Base-by-base conservation (phyloP, 202 grass and related monocot species). In the Alloteropsis angusta region DNA sequence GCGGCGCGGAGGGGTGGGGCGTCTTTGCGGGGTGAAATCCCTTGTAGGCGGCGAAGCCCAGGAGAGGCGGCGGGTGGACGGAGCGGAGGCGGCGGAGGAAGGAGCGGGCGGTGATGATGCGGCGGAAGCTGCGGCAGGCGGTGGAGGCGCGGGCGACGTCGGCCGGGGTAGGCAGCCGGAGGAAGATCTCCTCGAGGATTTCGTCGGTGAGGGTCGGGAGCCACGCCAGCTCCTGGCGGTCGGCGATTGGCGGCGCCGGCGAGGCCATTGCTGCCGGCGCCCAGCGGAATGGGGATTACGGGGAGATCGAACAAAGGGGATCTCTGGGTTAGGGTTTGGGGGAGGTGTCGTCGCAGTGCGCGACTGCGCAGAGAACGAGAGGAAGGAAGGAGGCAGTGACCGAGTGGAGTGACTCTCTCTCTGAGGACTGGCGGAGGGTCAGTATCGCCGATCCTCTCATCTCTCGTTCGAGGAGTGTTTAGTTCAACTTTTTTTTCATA, bases 81-180 rank as follows among this genome's bases (percentile, higher is more conserved):
- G 48, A 9, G 5, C 76, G 76, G 36, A 44, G 68, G 22, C 36
- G 49, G 63, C 76, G 48, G 61, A 68, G 77, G 49, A 79, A 79
- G 57, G 43, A 8, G 18, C 11, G 58, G 11, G 0, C 18, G 28
- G 58, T 63, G 74, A 77, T 64, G 43, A 77, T 26, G 6, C 43
- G 42, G 59, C 7, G 59, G 74, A 77, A 48, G 26, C 42, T 37
- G 30, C 18, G 1, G 43, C 28, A 77, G 30, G 43, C 9, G 0
- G 12, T 5, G 50, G 48, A 22, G 26, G 74, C 74, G 28, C 43
- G 44, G 4, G 30, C 43, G 43, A 63, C 17, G 22, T 32, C 43
- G 1, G 18, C 28, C 11, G 44, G 18, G 43, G 58, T 49, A 42
- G 58, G 58, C 18, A 77, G 43, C 9, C 17, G 58, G 74, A 64